A percentile compares a stretch with the other conserved stretches of the same genome.
Conservation (phyloP, 208 protist genomes). For the Wallacemonas rigidus region DNA sequence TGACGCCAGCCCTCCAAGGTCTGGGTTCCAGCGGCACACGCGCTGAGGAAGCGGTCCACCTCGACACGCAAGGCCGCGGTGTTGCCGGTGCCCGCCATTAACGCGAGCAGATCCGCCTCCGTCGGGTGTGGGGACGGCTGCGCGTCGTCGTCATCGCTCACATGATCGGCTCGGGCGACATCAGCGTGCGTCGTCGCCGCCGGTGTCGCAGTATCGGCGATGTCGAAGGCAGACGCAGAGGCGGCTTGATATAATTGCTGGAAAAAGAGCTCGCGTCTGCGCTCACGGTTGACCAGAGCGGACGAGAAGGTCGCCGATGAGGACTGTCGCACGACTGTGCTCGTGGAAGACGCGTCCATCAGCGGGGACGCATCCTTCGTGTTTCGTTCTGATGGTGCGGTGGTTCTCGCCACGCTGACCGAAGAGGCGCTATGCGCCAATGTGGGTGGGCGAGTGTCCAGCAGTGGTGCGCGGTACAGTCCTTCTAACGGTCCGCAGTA, state of each 20-base stretch:
- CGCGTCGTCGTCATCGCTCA: background rate
- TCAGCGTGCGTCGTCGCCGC: background rate
- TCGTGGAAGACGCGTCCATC: background rate
- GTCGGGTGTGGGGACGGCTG: background rate
- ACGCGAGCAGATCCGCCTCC: background rate
- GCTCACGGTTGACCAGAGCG: conserved; percentile 1
- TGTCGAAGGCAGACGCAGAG: background rate
- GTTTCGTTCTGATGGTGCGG: background rate
- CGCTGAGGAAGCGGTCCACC: conserved; percentile 45
- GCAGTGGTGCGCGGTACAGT: conserved; percentile 34
- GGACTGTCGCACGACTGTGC: background rate
- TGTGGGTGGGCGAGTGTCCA: background rate
- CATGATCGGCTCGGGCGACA: background rate
- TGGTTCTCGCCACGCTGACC: too few relatives aligned
- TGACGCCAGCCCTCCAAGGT: conserved; percentile 28
- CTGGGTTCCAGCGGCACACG: conserved; percentile 43
- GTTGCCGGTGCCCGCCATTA: conserved; percentile 24
- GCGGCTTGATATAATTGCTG: conserved; percentile 9
- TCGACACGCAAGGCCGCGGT: conserved; percentile 22
- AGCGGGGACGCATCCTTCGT: background rate
- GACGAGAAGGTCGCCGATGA: background rate
- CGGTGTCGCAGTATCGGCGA: background rate
- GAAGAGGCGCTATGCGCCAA: too few relatives aligned
- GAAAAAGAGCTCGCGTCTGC: conserved; percentile 1
- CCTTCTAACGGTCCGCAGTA: conserved; percentile 45